Conservation (phyloP, 495 filamentous ascomycete genomes). For the Aspergillus incahuasiensis region DNA sequence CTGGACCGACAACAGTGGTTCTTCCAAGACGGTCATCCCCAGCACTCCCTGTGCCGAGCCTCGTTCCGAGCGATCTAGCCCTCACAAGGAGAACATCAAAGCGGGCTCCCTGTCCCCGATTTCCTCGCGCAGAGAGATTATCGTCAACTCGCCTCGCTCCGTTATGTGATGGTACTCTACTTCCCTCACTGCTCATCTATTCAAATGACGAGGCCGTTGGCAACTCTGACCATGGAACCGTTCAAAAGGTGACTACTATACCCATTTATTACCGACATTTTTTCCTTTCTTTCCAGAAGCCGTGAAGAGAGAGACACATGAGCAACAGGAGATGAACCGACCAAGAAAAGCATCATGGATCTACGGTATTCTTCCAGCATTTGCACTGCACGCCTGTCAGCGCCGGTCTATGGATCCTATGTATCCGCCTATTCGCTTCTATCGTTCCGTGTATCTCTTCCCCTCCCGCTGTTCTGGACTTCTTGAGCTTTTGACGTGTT, state of each 20-base stretch:
- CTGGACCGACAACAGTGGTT: constrained; percentile 29
- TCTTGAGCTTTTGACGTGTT: constrained; percentile 16
- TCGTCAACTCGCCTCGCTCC: constrained; percentile 22
- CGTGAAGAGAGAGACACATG: background rate
- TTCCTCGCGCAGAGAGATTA: constrained; percentile 31
- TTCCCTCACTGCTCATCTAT: background rate
- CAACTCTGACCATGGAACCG: background rate
- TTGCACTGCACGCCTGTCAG: background rate
- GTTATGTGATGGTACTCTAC: constrained; percentile 8
- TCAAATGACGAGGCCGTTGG: background rate
- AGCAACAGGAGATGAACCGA: background rate
- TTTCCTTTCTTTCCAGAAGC: background rate
- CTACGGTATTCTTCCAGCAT: background rate
- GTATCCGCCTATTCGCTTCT: constrained; percentile 6
- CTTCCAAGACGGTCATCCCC: constrained; percentile 31
- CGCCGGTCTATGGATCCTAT: constrained; percentile 3
- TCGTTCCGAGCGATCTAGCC: constrained; percentile 26
- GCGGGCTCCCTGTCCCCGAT: constrained; percentile 33
- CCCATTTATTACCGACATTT: background rate
- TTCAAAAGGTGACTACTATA: background rate
- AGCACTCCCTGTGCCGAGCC: constrained; percentile 21
- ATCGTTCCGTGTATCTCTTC: constrained; percentile 8
- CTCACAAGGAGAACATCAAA: constrained; percentile 34
- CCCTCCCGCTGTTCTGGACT: constrained; percentile 9
- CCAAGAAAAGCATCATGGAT: background rate